These are phyloP conservation scores for Paspalum vaginatum DNA, from an alignment of 176 grass and related monocot species.

Conservation along the genomic window DNA sequence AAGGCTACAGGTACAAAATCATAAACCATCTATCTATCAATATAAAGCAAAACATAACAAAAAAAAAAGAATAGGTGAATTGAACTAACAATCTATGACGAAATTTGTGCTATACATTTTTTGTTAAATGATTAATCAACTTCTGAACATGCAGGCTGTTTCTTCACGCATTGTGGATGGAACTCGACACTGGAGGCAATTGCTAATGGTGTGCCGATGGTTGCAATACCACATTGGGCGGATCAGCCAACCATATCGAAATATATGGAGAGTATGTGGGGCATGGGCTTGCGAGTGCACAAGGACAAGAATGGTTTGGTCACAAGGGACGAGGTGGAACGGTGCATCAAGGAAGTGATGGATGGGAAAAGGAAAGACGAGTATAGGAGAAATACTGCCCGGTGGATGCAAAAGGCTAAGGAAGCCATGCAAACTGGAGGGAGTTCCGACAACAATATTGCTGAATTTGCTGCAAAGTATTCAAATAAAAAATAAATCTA, in stretches of 20 bases:
- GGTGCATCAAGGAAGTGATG: constrained; percentile 35
- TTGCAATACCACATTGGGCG: constrained; percentile 45
- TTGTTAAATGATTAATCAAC: neutral
- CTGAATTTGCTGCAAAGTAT: neutral
- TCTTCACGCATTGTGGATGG: constrained; percentile 60
- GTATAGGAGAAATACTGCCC: neutral
- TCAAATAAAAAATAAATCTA: neutral
- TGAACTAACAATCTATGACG: too few relatives aligned
- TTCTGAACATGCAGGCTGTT: constrained; percentile 30
- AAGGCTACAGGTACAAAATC: constrained; percentile 17
- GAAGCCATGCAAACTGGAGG: neutral
- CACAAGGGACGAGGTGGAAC: constrained; percentile 27
- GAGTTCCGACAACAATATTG: neutral
- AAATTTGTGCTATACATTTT: too few relatives aligned
- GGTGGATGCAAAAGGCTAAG: constrained; percentile 37
- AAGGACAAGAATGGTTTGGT: neutral
- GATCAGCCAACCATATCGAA: constrained; percentile 46
- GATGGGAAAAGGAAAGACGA: constrained; percentile 13
- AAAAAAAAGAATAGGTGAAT: too few relatives aligned
- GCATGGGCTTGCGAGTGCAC: constrained; percentile 16
- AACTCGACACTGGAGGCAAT: constrained; percentile 49
- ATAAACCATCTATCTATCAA: neutral
- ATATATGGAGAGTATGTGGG: constrained; percentile 47
- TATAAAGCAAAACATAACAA: neutral
- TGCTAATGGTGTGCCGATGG: neutral